phyloP scores from a whole-genome alignment of 1,284 basidiomycete genomes.

The Paramarasmius palmivorus region DNA sequence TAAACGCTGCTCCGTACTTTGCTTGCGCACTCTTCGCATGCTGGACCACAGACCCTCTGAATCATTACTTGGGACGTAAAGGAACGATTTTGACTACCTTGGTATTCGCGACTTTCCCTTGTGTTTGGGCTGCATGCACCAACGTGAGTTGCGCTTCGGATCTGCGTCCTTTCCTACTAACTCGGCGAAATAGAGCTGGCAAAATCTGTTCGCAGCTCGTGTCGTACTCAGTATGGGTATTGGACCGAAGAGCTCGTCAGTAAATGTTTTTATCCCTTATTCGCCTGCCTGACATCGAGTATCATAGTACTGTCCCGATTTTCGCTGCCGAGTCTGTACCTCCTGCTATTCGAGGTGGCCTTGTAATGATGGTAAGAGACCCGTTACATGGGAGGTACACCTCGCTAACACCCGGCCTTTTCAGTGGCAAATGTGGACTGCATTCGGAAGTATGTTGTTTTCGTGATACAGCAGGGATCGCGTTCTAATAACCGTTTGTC shows the following conservation, averaged over 20 bases:
- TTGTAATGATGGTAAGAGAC: constrained; percentile 74
- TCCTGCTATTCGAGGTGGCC: constrained; percentile 70
- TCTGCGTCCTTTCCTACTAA: not conserved
- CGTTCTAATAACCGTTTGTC: too few species aligned
- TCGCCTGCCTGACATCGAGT: too few species aligned
- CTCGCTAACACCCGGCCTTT: not conserved
- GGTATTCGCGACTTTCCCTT: constrained; percentile 53
- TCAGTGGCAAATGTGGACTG: constrained; percentile 7
- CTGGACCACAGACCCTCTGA: constrained; percentile 72
- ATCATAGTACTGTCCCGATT: constrained; percentile 53
- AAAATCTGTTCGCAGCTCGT: constrained; percentile 62
- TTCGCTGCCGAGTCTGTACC: constrained; percentile 58
- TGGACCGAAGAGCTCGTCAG: constrained; percentile 44
- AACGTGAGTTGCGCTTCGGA: constrained; percentile 32
- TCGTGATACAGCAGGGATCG: too few species aligned
- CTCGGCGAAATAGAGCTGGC: constrained; percentile 37
- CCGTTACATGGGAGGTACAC: not conserved
- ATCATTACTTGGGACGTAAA: constrained; percentile 63
- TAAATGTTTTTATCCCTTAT: not conserved
- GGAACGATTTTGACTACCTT: constrained; percentile 71
- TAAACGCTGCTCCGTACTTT: constrained; percentile 69
- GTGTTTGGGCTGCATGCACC: constrained; percentile 63
- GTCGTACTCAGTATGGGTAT: constrained; percentile 70
- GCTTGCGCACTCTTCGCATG: constrained; percentile 54
- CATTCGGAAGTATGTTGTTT: not conserved